Evolutionary conservation across 306 rosid species (phyloP).

Genomic region (Cucumis melo): DNA sequence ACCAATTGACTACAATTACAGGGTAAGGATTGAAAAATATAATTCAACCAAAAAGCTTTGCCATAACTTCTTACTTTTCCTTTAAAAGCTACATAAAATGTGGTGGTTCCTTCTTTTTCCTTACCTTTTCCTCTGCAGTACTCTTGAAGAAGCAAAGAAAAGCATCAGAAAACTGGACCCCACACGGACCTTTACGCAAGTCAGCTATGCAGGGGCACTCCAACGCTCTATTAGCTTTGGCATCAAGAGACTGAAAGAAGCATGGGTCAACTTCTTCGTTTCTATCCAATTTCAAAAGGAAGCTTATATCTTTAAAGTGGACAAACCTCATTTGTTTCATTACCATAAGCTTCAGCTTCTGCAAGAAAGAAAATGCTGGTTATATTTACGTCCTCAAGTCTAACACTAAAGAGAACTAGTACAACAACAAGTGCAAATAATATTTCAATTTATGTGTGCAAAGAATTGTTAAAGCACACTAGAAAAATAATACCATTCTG

Average conservation of each 20-base stretch:
- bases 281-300: slow-evolving; percentile 5
- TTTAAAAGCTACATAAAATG: neutral
- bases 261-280: slow-evolving; percentile 4
- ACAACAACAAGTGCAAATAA: slow-evolving; percentile 2
- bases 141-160: slow-evolving; percentile 86
- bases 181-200: slow-evolving; percentile 68
- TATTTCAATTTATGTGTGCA: neutral
- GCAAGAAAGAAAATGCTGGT: slow-evolving; percentile 17
- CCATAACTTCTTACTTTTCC: neutral
- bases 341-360: slow-evolving; percentile 89
- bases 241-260: slow-evolving; percentile 68
- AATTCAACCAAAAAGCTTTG: neutral
- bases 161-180: slow-evolving; percentile 69
- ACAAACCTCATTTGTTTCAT: slow-evolving; percentile 48
- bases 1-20: neutral
- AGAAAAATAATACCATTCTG: neutral
- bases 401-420: neutral
- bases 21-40: neutral
- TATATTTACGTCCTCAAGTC: neutral
- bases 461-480: neutral
- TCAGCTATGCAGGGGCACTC: slow-evolving; percentile 94
- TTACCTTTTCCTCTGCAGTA: slow-evolving; percentile 75
- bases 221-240: slow-evolving; percentile 69
- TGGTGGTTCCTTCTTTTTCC: neutral
- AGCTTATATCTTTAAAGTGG: slow-evolving; percentile 3